phyloP scores from a whole-genome alignment of 2,329 filamentous ascomycete species.

The Penicillium sp. region DNA sequence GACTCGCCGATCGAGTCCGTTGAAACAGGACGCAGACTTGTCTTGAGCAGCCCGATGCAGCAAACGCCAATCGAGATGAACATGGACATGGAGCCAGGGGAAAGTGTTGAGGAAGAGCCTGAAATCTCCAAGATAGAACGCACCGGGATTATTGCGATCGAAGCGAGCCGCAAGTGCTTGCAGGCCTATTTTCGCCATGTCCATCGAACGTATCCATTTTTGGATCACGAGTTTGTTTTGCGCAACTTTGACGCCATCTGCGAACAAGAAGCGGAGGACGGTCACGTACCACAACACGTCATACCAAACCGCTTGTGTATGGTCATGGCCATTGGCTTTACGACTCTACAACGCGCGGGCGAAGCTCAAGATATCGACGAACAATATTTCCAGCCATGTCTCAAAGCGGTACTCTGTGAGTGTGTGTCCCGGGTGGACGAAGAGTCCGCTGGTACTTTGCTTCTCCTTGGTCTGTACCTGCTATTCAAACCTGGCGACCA shows the following conservation, averaged over 20 bases:
- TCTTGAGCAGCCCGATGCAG: neutral
- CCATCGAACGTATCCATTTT: constrained; percentile 50
- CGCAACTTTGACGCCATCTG: constrained; percentile 33
- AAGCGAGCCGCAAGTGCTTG: constrained; percentile 38
- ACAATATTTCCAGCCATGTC: constrained; percentile 40
- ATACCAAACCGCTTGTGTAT: constrained; percentile 45
- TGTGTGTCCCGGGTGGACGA: constrained; percentile 41
- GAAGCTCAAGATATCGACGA: constrained; percentile 40
- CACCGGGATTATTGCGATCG: constrained; percentile 14
- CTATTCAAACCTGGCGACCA: constrained; percentile 46
- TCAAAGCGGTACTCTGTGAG: constrained; percentile 43
- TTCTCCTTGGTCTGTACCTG: constrained; percentile 48
- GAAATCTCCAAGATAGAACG: neutral
- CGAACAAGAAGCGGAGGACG: neutral
- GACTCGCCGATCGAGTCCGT: constrained; percentile 34
- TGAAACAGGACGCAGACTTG: constrained; percentile 31
- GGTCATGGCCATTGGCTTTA: constrained; percentile 52
- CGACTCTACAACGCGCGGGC: constrained; percentile 47
- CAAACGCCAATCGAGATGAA: neutral
- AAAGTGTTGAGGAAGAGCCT: neutral
- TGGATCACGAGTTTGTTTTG: constrained; percentile 41
- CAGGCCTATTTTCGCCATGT: constrained; percentile 52
- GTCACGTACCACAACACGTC: constrained; percentile 4
- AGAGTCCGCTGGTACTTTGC: constrained; percentile 46
- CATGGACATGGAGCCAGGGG: neutral